phyloP scores from a whole-genome alignment of 2,329 filamentous ascomycete species.

The Pseudocercospora musae region DNA sequence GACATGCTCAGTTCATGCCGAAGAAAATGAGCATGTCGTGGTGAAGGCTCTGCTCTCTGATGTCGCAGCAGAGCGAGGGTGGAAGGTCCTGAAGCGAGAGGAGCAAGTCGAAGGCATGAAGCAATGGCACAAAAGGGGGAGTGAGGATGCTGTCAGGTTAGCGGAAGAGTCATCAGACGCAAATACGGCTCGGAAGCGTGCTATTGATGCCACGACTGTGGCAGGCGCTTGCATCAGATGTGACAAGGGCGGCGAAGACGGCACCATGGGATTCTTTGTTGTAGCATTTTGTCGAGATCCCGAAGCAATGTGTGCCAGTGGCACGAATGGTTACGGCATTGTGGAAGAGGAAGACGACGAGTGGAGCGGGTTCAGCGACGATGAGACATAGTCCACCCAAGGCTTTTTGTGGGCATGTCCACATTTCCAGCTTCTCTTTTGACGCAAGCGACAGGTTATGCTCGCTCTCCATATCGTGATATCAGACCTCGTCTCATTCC shows the following conservation, averaged over 20 bases:
- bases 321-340: background rate
- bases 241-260: constrained; percentile 73
- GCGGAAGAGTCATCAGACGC: constrained; percentile 8
- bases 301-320: background rate
- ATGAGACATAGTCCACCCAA: constrained; percentile 12
- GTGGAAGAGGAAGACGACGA: constrained; percentile 36
- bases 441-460: no score
- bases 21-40: constrained; percentile 88
- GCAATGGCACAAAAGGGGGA: constrained; percentile 65
- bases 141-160: constrained; percentile 38
- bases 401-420: no score
- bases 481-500: no score
- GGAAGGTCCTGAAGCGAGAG: constrained; percentile 69
- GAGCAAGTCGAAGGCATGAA: constrained; percentile 74
- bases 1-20: constrained; percentile 82
- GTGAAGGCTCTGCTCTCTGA: constrained; percentile 65
- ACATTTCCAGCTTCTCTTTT: no score
- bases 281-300: constrained; percentile 72
- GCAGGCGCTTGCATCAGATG: constrained; percentile 78
- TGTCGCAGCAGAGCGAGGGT: constrained; percentile 64
- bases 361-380: constrained; percentile 45
- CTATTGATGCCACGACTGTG: constrained; percentile 37
- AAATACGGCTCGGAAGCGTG: constrained; percentile 1
- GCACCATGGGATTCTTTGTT: constrained; percentile 94
- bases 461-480: no score